Percentiles rank a stretch among this genome's conserved stretches.
Conservation (phyloP, 2,329 filamentous ascomycete genomes). For the Fusarium brevicatenulatum region DNA sequence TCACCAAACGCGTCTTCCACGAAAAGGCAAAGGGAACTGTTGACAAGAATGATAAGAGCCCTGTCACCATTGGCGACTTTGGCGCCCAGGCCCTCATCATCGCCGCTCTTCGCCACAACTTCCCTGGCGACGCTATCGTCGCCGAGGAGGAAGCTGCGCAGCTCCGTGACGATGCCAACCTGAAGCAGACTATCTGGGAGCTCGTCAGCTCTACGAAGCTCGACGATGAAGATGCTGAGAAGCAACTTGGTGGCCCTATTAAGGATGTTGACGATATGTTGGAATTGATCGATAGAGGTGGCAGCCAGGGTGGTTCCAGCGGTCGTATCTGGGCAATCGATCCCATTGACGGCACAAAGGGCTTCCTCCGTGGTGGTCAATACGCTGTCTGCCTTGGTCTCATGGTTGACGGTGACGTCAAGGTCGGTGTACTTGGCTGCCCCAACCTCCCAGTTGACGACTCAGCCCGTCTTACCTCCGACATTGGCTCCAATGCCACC, state of each 20-base stretch:
- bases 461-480: conserved; percentile 65
- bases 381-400: conserved; percentile 95
- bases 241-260: conserved; percentile 75
- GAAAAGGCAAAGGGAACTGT: conserved; percentile 95
- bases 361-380: conserved; percentile 94
- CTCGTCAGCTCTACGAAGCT: conserved; percentile 80
- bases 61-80: conserved; percentile 97
- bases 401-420: conserved; percentile 92
- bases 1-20: conserved; percentile 67
- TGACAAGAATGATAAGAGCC: conserved; percentile 90
- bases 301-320: conserved; percentile 74
- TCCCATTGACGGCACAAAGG: conserved; percentile 97
- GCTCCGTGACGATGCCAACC: conserved; percentile 74
- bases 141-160: conserved; percentile 92
- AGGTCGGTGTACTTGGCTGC: conserved; percentile 93
- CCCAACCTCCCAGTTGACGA: conserved; percentile 95
- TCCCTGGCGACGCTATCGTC: conserved; percentile 90
- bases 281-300: conserved; percentile 73
- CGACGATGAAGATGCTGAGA: conserved; percentile 65
- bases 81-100: conserved; percentile 98
- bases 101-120: conserved; percentile 85
- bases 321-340: conserved; percentile 96
- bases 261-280: conserved; percentile 74
- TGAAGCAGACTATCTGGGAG: conserved; percentile 80
- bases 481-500: conserved; percentile 78